These are phyloP conservation scores for Cyberlindnera mycetangii DNA, from an alignment of 805 yeast genomes.

Conservation along the genomic window DNA sequence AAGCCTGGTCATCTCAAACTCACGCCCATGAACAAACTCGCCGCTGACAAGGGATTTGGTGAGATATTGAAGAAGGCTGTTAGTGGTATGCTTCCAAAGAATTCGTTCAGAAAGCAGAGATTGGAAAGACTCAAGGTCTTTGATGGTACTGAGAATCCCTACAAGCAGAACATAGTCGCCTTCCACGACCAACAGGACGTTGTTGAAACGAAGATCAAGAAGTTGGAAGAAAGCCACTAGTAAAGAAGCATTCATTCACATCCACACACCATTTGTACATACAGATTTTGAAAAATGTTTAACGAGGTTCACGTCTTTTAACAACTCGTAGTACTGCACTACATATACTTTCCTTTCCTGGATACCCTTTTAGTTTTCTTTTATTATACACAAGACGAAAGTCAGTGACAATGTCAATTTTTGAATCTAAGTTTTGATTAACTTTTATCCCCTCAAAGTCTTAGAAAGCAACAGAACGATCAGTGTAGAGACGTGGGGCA, in stretches of 20 bases:
- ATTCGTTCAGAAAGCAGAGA: slow-evolving; percentile 73
- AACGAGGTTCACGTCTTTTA: slow-evolving; percentile 6
- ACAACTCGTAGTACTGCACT: background rate
- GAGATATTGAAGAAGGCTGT: slow-evolving; percentile 87
- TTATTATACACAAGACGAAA: slow-evolving; percentile 2
- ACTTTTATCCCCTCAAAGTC: background rate
- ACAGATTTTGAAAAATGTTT: background rate
- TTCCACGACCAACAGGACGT: slow-evolving; percentile 73
- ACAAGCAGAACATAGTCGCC: slow-evolving; percentile 76
- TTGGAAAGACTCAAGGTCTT: slow-evolving; percentile 80
- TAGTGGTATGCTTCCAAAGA: slow-evolving; percentile 94
- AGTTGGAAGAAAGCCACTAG: too few relatives aligned
- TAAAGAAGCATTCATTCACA: slow-evolving; percentile 4
- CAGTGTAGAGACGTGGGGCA: slow-evolving; percentile 96
- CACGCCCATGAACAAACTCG: slow-evolving; percentile 74
- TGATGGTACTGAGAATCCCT: slow-evolving; percentile 89
- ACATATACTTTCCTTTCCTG: background rate
- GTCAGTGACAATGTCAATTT: background rate
- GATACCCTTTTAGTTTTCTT: background rate
- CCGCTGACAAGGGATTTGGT: slow-evolving; percentile 78
- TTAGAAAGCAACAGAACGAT: slow-evolving; percentile 60
- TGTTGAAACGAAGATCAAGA: slow-evolving; percentile 41
- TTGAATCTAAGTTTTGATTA: background rate
- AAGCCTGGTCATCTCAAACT: slow-evolving; percentile 88
- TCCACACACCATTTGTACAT: slow-evolving; percentile 1